phyloP scores from a whole-genome alignment of 306 rosid species.

The Mimosa pudica region DNA sequence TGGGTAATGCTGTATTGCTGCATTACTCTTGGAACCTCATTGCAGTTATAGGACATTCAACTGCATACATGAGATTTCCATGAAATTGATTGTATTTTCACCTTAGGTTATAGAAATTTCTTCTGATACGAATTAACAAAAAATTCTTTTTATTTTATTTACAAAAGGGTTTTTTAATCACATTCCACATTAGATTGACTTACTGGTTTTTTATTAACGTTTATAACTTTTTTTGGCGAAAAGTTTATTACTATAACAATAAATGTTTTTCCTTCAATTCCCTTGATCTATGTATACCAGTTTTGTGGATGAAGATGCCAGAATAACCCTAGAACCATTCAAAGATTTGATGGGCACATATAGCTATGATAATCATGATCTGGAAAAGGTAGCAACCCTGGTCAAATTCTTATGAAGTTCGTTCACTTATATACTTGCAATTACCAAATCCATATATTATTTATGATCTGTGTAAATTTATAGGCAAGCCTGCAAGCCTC shows the following conservation, averaged over 20 bases:
- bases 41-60: constrained; percentile 19
- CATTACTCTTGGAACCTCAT: background rate
- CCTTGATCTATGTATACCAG: constrained; percentile 39
- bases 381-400: constrained; percentile 68
- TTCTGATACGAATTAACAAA: background rate
- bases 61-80: constrained; percentile 13
- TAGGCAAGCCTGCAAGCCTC: constrained; percentile 80
- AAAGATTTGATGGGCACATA: constrained; percentile 52
- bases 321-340: constrained; percentile 65
- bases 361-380: constrained; percentile 77
- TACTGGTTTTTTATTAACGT: no score
- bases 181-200: constrained; percentile 3
- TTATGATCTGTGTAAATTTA: constrained; percentile 22
- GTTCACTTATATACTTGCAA: constrained; percentile 4
- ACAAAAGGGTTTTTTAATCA: background rate
- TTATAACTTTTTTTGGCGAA: no score
- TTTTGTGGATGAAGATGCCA: constrained; percentile 66
- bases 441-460: constrained; percentile 9
- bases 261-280: background rate
- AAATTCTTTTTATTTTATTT: background rate
- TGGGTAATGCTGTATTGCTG: constrained; percentile 9
- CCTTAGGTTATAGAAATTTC: background rate
- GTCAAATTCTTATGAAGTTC: constrained; percentile 1
- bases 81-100: background rate
- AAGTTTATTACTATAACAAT: background rate